A percentile compares a stretch with the other conserved stretches of the same genome.
Conservation (phyloP, 2,329 filamentous ascomycete genomes). For the Dactylellina leptospora region DNA sequence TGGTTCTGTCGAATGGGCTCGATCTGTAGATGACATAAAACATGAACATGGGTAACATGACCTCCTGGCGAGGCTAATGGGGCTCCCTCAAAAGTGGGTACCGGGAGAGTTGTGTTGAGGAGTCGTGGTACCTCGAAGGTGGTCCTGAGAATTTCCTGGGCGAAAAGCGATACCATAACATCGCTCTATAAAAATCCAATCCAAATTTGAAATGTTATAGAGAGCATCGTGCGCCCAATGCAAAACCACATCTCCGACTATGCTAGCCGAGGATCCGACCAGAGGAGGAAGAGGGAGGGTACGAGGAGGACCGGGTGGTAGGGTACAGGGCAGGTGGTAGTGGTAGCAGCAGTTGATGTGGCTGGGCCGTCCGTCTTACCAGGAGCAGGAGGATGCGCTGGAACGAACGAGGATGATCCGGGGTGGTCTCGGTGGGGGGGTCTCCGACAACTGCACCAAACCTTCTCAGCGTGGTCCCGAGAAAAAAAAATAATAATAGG, state of each 20-base stretch:
- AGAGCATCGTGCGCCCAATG: slow-evolving; percentile 1
- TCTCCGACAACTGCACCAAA: slow-evolving; percentile 49
- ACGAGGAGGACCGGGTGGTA: slow-evolving; percentile 13
- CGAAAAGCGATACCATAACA: slow-evolving; percentile 1
- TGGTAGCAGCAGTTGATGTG: slow-evolving; percentile 52
- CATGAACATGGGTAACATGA: slow-evolving; percentile 47
- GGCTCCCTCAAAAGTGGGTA: slow-evolving; percentile 44
- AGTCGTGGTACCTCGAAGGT: slow-evolving; percentile 49
- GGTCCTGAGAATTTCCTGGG: slow-evolving; percentile 6
- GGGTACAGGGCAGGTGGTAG: slow-evolving; percentile 18
- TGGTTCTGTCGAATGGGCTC: not conserved
- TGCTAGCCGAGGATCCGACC: slow-evolving; percentile 18
- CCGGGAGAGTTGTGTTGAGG: slow-evolving; percentile 52
- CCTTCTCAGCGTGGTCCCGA: slow-evolving; percentile 37
- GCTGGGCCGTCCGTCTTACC: slow-evolving; percentile 52
- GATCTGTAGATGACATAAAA: slow-evolving; percentile 21
- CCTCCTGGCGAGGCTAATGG: slow-evolving; percentile 39
- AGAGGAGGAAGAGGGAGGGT: slow-evolving; percentile 23
- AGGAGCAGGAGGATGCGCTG: slow-evolving; percentile 53
- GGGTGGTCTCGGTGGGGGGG: slow-evolving; percentile 54
- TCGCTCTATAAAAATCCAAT: slow-evolving; percentile 10
- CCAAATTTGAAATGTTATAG: not conserved
- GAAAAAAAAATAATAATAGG: slow-evolving; percentile 42
- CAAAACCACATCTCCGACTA: not conserved
- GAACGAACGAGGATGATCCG: slow-evolving; percentile 54